Conservation (phyloP, 2,329 filamentous ascomycete species). For the Lachnellula suecica region DNA sequence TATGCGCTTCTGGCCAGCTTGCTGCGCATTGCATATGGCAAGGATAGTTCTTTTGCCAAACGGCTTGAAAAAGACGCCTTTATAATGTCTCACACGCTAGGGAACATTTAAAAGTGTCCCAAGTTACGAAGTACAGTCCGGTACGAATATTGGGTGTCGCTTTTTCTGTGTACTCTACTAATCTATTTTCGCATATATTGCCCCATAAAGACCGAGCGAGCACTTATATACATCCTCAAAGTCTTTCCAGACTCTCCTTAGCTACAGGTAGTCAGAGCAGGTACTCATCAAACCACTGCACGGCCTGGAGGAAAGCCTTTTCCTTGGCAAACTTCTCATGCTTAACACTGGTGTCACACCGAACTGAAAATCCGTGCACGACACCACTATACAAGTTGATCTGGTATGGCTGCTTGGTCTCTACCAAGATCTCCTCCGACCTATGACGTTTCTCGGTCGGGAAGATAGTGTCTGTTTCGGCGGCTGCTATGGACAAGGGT, state of each 20-base stretch:
- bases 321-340: slow-evolving; percentile 71
- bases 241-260: not conserved
- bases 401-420: slow-evolving; percentile 58
- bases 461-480: slow-evolving; percentile 66
- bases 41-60: too few relatives aligned
- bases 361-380: slow-evolving; percentile 73
- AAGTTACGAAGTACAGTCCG: too few relatives aligned
- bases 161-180: too few relatives aligned
- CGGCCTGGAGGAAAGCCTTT: slow-evolving; percentile 75
- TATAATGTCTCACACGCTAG: too few relatives aligned
- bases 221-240: not conserved
- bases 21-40: too few relatives aligned
- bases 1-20: too few relatives aligned
- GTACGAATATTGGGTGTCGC: too few relatives aligned
- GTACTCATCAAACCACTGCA: slow-evolving; percentile 72
- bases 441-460: slow-evolving; percentile 61
- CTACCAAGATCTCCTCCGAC: slow-evolving; percentile 61
- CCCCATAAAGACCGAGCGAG: not conserved
- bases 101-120: too few relatives aligned
- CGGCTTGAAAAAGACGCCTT: too few relatives aligned
- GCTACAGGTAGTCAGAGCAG: slow-evolving; percentile 35
- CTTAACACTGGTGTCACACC: slow-evolving; percentile 57
- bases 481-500: slow-evolving; percentile 59
- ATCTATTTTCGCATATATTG: too few relatives aligned
- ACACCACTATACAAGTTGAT: slow-evolving; percentile 74